These are phyloP conservation scores for Pouteria glomerata DNA, from an alignment of 148 eudicot species.

Conservation along the genomic window DNA sequence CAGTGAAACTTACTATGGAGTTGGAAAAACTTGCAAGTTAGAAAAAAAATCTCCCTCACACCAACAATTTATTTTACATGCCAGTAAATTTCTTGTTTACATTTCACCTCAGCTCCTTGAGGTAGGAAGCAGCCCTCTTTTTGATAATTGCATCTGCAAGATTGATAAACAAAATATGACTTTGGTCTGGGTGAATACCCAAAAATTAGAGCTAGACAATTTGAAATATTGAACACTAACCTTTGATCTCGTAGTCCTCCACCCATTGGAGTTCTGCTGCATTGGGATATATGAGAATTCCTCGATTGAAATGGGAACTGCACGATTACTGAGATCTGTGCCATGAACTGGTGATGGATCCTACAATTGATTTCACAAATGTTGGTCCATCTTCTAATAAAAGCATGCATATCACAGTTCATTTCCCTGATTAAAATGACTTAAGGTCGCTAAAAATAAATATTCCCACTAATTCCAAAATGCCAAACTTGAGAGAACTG, in stretches of 20 bases:
- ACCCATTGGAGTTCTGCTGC: slow-evolving; percentile 50
- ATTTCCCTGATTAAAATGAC: background rate
- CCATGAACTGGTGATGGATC: slow-evolving; percentile 25
- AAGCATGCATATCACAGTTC: background rate
- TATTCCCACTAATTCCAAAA: background rate
- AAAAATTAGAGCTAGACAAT: background rate
- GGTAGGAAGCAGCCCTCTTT: slow-evolving; percentile 32
- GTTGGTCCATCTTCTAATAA: background rate
- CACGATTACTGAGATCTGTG: slow-evolving; percentile 13
- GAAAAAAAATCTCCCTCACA: too few relatives aligned
- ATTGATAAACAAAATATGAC: slow-evolving; percentile 9
- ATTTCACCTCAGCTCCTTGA: slow-evolving; percentile 8
- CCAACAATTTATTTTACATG: background rate
- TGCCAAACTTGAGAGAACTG: background rate
- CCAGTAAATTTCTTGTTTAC: background rate
- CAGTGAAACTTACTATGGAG: background rate
- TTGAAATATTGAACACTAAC: slow-evolving; percentile 28
- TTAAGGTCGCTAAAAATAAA: background rate
- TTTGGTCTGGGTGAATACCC: background rate
- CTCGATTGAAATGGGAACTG: slow-evolving; percentile 36
- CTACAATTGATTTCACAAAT: slow-evolving; percentile 27
- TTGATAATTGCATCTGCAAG: slow-evolving; percentile 64
- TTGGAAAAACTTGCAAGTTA: background rate
- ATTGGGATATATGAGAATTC: slow-evolving; percentile 49
- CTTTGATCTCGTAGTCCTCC: slow-evolving; percentile 77